Evolutionary conservation across 805 yeast genomes (phyloP), one percentile per base, ranked within the genome.

Genomic region (Pichia scutulata): DNA sequence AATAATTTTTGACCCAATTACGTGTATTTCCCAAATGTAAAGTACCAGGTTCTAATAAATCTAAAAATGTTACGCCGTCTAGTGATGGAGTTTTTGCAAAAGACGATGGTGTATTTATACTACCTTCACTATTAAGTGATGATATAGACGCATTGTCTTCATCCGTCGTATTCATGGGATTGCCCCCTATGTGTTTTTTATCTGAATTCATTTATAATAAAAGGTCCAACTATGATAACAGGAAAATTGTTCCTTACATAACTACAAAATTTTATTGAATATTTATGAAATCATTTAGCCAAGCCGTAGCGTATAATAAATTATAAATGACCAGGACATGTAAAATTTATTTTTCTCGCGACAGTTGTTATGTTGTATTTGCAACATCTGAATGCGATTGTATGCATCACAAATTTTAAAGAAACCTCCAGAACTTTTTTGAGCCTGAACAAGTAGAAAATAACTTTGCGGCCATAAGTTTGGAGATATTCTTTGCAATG

Each of bases 21-120:
- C 61, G 61, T 4, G 69, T 58, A 2, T 58, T 60, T 22, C 56
- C 52, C 25, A 56, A 39, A 2, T 63, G 58, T 28, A 64, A 33
- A 12, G 58, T 45, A 4, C 57, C 52, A 6, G 69, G 69, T 50
- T 64, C 69, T 19, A 67, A 48, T 25, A 67, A 44, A 41, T 67
- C 69, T 46, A 67, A 59, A 7, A 66, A 48, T 1, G 68, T 54
- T 1, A 62, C 44, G 26, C 57, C 63, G 4, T 67, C 70, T n/a
- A 55, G n/a, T 28, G 55, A 53, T 9, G 65, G 53, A 10, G 56
- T 49, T 40, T 42, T 45, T 7, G 28, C 40, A 39, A 37, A 44
- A 12, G 21, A 45, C 12, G 48, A 45, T 22, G 45, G 57, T 21
- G 48, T 44, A 12, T 28, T 22, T 2, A 22, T n/a, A 24, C 25